phyloP scores from a whole-genome alignment of 2,329 filamentous ascomycete species.

The Boeremia exigua region DNA sequence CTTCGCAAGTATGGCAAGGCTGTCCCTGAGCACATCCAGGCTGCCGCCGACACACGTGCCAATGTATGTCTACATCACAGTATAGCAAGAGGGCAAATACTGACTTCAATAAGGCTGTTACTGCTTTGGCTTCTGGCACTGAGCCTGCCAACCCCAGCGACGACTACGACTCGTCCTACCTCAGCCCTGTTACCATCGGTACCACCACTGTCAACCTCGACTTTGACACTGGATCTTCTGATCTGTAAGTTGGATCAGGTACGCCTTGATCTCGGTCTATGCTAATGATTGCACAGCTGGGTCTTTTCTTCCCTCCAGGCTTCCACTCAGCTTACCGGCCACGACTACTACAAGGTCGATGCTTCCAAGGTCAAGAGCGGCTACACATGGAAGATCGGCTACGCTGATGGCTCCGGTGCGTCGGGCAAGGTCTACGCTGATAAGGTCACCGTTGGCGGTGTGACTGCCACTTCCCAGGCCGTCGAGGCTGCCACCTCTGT shows the following conservation, averaged over 20 bases:
- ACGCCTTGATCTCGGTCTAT: no score
- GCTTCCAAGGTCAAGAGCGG: constrained; percentile 55
- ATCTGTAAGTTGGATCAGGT: constrained; percentile 61
- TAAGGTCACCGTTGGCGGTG: constrained; percentile 65
- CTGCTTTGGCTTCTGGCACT: constrained; percentile 35
- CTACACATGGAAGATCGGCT: constrained; percentile 65
- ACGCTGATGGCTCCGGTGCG: constrained; percentile 70
- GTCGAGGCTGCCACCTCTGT: constrained; percentile 69
- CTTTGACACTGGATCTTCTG: constrained; percentile 73
- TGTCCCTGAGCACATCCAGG: constrained; percentile 36
- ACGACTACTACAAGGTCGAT: constrained; percentile 63
- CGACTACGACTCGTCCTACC: constrained; percentile 41
- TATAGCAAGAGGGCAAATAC: not conserved
- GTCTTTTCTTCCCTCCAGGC: constrained; percentile 68
- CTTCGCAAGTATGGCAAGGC: constrained; percentile 48
- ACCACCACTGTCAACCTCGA: constrained; percentile 69
- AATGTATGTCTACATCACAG: constrained; percentile 3
- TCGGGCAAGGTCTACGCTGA: constrained; percentile 70
- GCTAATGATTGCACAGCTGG: constrained; percentile 58
- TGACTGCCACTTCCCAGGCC: constrained; percentile 66
- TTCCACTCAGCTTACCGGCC: constrained; percentile 57
- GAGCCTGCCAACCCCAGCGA: constrained; percentile 51
- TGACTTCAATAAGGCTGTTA: constrained; percentile 7
- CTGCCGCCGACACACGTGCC: constrained; percentile 43
- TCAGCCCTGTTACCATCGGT: constrained; percentile 66